phyloP scores from a whole-genome alignment of 345 rosid species.

The Arabis alpina region DNA sequence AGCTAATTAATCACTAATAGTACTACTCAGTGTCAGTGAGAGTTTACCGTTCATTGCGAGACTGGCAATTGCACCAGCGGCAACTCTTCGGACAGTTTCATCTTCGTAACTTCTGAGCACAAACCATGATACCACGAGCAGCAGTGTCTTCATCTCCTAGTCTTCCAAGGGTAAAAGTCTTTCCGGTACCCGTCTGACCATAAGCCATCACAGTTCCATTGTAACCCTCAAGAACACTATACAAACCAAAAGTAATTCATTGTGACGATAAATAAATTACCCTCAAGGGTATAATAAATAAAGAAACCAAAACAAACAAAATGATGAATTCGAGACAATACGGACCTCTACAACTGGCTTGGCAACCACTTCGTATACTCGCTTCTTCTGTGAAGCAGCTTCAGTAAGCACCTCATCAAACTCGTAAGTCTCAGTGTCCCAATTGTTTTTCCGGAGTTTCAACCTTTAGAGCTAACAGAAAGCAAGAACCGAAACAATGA shows the following conservation, averaged over 20 bases:
- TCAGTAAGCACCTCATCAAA: conserved; percentile 98
- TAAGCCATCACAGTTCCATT: conserved; percentile 99
- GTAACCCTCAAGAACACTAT: conserved; percentile 99
- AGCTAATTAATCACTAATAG: not conserved
- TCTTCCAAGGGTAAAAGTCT: conserved; percentile 90
- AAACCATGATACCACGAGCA: conserved; percentile 98
- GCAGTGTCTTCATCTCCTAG: conserved; percentile 91
- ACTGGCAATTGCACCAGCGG: conserved; percentile 98
- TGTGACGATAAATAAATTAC: no score
- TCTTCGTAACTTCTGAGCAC: conserved; percentile 90
- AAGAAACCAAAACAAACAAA: not conserved
- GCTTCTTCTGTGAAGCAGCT: conserved; percentile 94
- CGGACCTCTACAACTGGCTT: conserved; percentile 98
- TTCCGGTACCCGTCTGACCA: conserved; percentile 99
- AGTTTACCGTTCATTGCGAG: conserved; percentile 96
- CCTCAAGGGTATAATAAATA: no score
- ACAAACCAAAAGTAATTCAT: conserved; percentile 23
- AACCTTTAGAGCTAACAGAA: conserved; percentile 77
- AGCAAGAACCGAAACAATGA: conserved; percentile 3
- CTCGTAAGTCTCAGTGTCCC: conserved; percentile 96
- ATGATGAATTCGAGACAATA: not conserved
- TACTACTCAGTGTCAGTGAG: not conserved
- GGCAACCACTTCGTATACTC: conserved; percentile 94
- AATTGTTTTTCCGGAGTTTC: conserved; percentile 96
- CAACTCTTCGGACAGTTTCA: conserved; percentile 92